Evolutionary conservation across 495 filamentous ascomycete species (phyloP).

Genomic region (Chaetomium tenue): DNA sequence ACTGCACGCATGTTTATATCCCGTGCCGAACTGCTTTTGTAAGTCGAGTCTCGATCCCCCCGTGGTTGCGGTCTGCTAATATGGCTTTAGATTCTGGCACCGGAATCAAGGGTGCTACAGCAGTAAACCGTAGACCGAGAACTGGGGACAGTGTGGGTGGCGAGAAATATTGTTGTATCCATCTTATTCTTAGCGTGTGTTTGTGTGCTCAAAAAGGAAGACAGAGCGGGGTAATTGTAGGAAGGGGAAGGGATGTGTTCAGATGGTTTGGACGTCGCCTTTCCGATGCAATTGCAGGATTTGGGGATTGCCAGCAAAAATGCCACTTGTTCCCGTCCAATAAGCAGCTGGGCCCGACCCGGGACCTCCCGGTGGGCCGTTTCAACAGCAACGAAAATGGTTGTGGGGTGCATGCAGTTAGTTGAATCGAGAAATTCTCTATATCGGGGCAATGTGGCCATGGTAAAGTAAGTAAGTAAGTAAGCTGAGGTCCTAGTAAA

Average conservation of each 20-base stretch:
- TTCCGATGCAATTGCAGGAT: not conserved
- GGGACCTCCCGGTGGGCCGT: conserved; percentile 24
- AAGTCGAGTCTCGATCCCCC: conserved; percentile 38
- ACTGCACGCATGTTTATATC: conserved; percentile 90
- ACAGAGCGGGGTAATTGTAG: not conserved
- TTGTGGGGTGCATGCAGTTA: not conserved
- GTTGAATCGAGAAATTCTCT: not conserved
- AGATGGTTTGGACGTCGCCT: not conserved
- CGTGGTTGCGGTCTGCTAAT: conserved; percentile 9
- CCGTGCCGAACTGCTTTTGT: conserved; percentile 83
- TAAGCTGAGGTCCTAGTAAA: no score
- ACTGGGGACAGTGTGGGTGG: not conserved
- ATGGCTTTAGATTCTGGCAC: conserved; percentile 32
- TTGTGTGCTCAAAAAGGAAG: not conserved
- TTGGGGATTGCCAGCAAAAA: not conserved
- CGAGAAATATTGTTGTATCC: not conserved
- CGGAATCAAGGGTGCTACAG: conserved; percentile 32
- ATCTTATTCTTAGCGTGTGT: not conserved
- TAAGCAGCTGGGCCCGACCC: conserved; percentile 16
- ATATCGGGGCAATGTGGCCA: not conserved
- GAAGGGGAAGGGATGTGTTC: not conserved
- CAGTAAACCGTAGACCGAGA: not conserved
- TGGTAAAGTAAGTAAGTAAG: no score
- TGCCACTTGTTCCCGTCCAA: conserved; percentile 17
- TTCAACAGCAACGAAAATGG: conserved; percentile 17